Percentiles rank a stretch among this genome's conserved stretches.
These are phyloP conservation scores for Cajanus cajan DNA, from an alignment of 306 rosid species.

Conservation along the genomic window DNA sequence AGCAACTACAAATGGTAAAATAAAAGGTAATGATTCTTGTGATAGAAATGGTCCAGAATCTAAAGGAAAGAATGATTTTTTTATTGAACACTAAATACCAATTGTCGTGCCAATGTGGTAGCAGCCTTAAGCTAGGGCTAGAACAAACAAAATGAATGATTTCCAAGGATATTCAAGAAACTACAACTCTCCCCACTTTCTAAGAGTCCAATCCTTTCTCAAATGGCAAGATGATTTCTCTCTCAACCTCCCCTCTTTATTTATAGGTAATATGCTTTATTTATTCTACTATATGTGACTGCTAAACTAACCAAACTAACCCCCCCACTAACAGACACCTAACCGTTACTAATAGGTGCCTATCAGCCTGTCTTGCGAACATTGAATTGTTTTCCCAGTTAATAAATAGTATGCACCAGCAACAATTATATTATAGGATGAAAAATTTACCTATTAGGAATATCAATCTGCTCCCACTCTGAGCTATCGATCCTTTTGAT, in stretches of 20 bases:
- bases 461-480: conserved; percentile 84
- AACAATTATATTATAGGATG: conserved; percentile 5
- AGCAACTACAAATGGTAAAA: neutral
- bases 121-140: neutral
- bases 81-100: neutral
- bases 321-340: neutral
- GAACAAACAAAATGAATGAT: neutral
- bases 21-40: neutral
- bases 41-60: neutral
- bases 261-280: neutral
- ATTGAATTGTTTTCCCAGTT: conserved; percentile 16
- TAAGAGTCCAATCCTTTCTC: neutral
- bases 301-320: neutral
- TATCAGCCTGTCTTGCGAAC: conserved; percentile 8
- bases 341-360: neutral
- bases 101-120: neutral
- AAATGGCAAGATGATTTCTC: neutral
- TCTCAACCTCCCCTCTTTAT: neutral
- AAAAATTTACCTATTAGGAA: conserved; percentile 69
- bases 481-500: conserved; percentile 75
- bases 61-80: neutral
- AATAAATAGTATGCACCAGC: conserved; percentile 1
- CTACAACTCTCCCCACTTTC: neutral
- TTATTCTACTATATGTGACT: neutral
- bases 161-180: neutral